Percentiles rank a stretch among this genome's conserved stretches.
Evolutionary conservation across 2,329 filamentous ascomycete genomes (phyloP).

Genomic region (Lanzia echinophila): DNA sequence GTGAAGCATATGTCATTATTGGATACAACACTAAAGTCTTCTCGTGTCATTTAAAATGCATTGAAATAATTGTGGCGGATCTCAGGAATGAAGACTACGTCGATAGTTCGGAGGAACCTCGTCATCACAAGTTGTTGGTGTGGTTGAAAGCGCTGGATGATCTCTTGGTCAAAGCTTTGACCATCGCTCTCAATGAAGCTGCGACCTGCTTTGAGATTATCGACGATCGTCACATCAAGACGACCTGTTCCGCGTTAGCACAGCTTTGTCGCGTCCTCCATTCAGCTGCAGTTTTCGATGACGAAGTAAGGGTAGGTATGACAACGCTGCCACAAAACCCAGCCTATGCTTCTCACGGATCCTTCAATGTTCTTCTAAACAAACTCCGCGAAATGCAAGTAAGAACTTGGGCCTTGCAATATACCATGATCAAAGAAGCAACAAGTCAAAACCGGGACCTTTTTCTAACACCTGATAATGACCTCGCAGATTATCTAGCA

Average conservation of each 20-base stretch:
- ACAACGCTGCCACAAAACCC: slow-evolving; percentile 51
- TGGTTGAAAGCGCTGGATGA: slow-evolving; percentile 76
- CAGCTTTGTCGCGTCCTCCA: slow-evolving; percentile 71
- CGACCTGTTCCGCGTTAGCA: slow-evolving; percentile 65
- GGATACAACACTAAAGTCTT: slow-evolving; percentile 82
- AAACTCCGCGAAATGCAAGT: slow-evolving; percentile 84
- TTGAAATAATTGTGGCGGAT: slow-evolving; percentile 74
- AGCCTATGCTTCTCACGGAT: slow-evolving; percentile 35
- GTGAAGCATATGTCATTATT: slow-evolving; percentile 80
- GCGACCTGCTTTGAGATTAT: slow-evolving; percentile 73
- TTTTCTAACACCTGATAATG: slow-evolving; percentile 62
- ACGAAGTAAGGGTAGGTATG: slow-evolving; percentile 75
- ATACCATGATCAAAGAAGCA: slow-evolving; percentile 69
- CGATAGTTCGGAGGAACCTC: slow-evolving; percentile 51
- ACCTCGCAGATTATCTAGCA: slow-evolving; percentile 72
- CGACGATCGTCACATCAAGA: slow-evolving; percentile 68
- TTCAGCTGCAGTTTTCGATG: slow-evolving; percentile 73
- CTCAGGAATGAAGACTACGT: slow-evolving; percentile 53
- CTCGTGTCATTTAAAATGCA: slow-evolving; percentile 77
- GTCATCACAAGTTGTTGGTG: slow-evolving; percentile 65
- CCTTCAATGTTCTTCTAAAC: slow-evolving; percentile 51
- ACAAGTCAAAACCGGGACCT: slow-evolving; percentile 58
- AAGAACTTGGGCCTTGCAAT: slow-evolving; percentile 81
- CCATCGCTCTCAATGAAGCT: slow-evolving; percentile 57
- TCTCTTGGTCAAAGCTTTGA: slow-evolving; percentile 64